Percentiles rank a stretch among this genome's conserved stretches.
These are phyloP conservation scores for Colletotrichum sojae DNA, from an alignment of 2,329 filamentous ascomycete species.

Conservation along the genomic window DNA sequence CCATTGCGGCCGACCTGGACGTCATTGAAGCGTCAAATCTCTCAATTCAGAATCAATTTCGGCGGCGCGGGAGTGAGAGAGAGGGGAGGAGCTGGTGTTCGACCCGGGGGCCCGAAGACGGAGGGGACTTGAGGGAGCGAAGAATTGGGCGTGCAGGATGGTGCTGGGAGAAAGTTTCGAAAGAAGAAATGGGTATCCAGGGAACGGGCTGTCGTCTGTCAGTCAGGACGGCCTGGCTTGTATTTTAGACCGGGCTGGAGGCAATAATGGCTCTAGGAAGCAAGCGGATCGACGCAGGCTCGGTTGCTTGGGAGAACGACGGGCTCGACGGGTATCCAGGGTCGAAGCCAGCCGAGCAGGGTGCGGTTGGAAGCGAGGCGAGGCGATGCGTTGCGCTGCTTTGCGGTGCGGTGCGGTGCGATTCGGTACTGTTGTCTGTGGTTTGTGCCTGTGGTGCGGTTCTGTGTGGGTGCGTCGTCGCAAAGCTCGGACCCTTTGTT, in stretches of 20 bases:
- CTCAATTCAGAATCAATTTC: conserved; percentile 20
- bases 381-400: conserved; percentile 10
- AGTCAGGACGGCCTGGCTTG: conserved; percentile 40
- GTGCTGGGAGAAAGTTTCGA: conserved; percentile 35
- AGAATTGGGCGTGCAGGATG: conserved; percentile 25
- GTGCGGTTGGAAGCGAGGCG: no score
- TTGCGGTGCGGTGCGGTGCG: conserved; percentile 6
- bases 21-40: conserved; percentile 31
- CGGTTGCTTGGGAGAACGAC: conserved; percentile 35
- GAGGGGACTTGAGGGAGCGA: conserved; percentile 28
- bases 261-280: conserved; percentile 34
- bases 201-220: conserved; percentile 38
- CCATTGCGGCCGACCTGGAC: conserved; percentile 57
- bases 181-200: conserved; percentile 41
- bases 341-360: conserved; percentile 15
- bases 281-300: conserved; percentile 33
- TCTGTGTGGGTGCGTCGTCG: conserved; percentile 36
- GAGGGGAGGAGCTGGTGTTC: conserved; percentile 36
- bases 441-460: conserved; percentile 25
- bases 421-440: conserved; percentile 45
- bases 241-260: conserved; percentile 36
- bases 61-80: conserved; percentile 29
- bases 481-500: conserved; percentile 57
- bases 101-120: conserved; percentile 37
- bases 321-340: conserved; percentile 28